Base-by-base conservation (phyloP, 768 basidiomycete species). In the Mycena leptocephala region DNA sequence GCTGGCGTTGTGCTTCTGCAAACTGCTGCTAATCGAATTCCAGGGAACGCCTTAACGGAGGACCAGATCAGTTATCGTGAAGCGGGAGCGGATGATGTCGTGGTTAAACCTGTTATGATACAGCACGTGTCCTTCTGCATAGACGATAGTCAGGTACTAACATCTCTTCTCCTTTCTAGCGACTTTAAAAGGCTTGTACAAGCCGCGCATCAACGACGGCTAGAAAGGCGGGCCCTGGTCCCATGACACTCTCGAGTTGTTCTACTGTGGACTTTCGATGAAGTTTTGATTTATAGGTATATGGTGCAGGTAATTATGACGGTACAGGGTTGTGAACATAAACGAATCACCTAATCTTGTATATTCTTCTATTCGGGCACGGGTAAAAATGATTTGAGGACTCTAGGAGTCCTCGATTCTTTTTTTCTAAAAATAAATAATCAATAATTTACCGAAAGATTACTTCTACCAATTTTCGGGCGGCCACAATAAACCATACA, bases 41-140 rank as follows among this genome's bases (percentile, higher is more conserved):
- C n/a, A 74, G 72, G 80, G 5, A 80, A 79, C 32, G 78, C 79
- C 2, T 64, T 80, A 48, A 79, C 77, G 41, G 81, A 84, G 70
- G 85, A 85, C 70, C 84, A 84, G 70, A 70, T 74, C 24, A 82
- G 82, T 37, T 85, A 83, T 75, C 63, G 77, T 6, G 74, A 78
- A 18, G 80, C 80, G 28, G 80, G 80, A 11, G 80, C 75, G n/a
- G 77, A 80, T 63, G 76, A 76, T 22, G 76, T 80, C 16, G 59
- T 80, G 56, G 73, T 77, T n/a, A 80, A 80, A 33, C 79, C 79
- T 20, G 61, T 80, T 18, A 76, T 76, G 69, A 78, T 80, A 14
- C 61, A 74, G 79, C 78, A 59, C 37, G 79, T 78, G 8, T 58
- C n/a, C n/a, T 56, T n/a, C n/a, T n/a, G n/a, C 35, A 37, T 37